phyloP scores from a whole-genome alignment of 345 rosid genomes.

The Brassica nigra region DNA sequence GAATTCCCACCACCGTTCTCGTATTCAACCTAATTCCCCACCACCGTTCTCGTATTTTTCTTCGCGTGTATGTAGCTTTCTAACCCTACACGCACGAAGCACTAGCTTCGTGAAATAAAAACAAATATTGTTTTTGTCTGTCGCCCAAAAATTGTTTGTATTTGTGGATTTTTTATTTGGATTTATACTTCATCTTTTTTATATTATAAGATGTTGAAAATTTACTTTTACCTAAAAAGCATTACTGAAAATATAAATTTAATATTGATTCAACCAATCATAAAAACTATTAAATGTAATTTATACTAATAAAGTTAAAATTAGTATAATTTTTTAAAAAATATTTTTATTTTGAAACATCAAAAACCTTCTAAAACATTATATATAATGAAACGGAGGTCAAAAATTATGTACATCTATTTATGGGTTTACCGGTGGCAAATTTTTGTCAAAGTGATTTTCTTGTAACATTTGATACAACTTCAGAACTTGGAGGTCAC shows the following conservation, averaged over 20 bases:
- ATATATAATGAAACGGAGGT: no score
- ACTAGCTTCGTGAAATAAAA: conserved; percentile 21
- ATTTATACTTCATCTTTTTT: no score
- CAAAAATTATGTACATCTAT: no score
- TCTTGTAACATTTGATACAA: neutral
- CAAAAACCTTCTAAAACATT: no score
- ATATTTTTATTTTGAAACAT: no score
- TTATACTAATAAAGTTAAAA: no score
- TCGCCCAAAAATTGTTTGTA: neutral
- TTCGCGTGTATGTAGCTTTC: neutral
- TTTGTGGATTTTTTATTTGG: neutral
- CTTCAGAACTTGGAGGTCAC: neutral
- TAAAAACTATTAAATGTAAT: no score
- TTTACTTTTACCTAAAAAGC: neutral
- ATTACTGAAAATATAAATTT: no score
- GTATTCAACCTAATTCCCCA: neutral
- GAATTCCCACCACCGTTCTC: neutral
- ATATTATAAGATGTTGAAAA: no score
- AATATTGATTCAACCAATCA: no score
- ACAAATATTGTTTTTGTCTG: conserved; percentile 24
- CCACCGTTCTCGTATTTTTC: conserved; percentile 3
- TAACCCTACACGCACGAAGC: conserved; percentile 38
- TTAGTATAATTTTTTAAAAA: no score
- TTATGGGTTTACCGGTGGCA: neutral
- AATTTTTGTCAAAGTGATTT: no score